Evolutionary conservation across 1,284 basidiomycete genomes (phyloP), one percentile per base, ranked within the genome.

Genomic region (Stygiomarasmius scandens): DNA sequence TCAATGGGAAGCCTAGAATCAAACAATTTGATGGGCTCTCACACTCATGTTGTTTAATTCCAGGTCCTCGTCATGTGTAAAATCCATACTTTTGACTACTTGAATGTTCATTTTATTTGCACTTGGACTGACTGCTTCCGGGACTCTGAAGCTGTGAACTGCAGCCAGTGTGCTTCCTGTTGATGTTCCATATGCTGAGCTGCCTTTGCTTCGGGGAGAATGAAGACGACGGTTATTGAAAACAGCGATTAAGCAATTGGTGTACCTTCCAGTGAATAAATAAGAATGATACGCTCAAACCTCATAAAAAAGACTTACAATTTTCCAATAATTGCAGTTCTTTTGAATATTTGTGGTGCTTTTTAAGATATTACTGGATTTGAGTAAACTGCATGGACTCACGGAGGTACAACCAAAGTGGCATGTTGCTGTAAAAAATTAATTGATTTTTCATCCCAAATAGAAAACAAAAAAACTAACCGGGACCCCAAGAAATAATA

Each of bases 281-380:
- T n/a, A n/a, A n/a, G 49, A 8, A 22, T n/a, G 24, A 22, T 24
- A 16, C n/a, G 20, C 23, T n/a, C 12, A 5, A n/a, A 52, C 10
- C 12, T 16, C n/a, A 16, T 4, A 12, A 23, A n/a, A 20, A 49
- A 29, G n/a, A 38, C 29, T 36, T n/a, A 51, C 58, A 60, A 36
- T 41, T 62, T 60, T 11, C 61, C 61, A 19, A 63, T 62, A 41
- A 62, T 57, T 1, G 61, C 61, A 6, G 58, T 62, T 53, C 61
- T 62, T 32, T n/a, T n/a, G n/a, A n/a, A n/a, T n/a, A n/a, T n/a
- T n/a, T n/a, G n/a, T n/a, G n/a, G n/a, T n/a, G n/a, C n/a, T n/a
- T n/a, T n/a, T n/a, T n/a, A n/a, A n/a, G n/a, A n/a, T n/a, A n/a
- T n/a, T n/a, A n/a, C n/a, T n/a, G n/a, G n/a, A n/a, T n/a, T n/a